Conservation (phyloP, 768 basidiomycete species). For the Tephrocybe sp. region DNA sequence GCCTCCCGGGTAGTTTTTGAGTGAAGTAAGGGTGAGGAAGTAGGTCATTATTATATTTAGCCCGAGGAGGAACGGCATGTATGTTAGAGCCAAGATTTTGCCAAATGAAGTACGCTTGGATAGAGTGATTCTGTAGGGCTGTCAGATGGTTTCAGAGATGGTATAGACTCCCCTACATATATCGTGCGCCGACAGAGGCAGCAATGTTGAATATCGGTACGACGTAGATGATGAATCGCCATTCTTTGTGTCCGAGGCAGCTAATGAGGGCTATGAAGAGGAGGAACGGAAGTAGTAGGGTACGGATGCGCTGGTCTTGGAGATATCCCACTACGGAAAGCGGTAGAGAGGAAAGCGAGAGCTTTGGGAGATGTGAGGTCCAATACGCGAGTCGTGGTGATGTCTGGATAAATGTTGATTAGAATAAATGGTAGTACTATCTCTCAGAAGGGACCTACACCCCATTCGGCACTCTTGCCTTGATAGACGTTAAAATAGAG, state of each 20-base stretch:
- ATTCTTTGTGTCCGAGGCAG: constrained; percentile 89
- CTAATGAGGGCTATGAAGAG: constrained; percentile 67
- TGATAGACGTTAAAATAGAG: constrained; percentile 85
- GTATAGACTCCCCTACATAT: constrained; percentile 59
- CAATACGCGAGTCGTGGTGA: constrained; percentile 75
- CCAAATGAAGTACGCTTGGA: constrained; percentile 50
- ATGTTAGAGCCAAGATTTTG: constrained; percentile 40
- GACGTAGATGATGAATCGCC: constrained; percentile 92
- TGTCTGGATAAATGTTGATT: constrained; percentile 39
- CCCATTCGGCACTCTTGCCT: constrained; percentile 91
- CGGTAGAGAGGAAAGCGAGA: constrained; percentile 66
- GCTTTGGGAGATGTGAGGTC: constrained; percentile 68
- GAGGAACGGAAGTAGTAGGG: constrained; percentile 51
- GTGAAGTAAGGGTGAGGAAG: constrained; percentile 58
- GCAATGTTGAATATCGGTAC: constrained; percentile 81
- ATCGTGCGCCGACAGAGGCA: constrained; percentile 64
- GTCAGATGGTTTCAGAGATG: background rate
- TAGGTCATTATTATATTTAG: constrained; percentile 55
- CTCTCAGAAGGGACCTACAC: constrained; percentile 54
- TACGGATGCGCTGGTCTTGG: constrained; percentile 48
- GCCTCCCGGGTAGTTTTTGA: constrained; percentile 89
- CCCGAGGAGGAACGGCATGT: constrained; percentile 45
- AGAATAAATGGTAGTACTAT: background rate
- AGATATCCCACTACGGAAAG: constrained; percentile 55
- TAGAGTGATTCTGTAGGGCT: constrained; percentile 39